Evolutionary conservation across 441 rosid species (phyloP).

Genomic region (Brassica hybrid): DNA sequence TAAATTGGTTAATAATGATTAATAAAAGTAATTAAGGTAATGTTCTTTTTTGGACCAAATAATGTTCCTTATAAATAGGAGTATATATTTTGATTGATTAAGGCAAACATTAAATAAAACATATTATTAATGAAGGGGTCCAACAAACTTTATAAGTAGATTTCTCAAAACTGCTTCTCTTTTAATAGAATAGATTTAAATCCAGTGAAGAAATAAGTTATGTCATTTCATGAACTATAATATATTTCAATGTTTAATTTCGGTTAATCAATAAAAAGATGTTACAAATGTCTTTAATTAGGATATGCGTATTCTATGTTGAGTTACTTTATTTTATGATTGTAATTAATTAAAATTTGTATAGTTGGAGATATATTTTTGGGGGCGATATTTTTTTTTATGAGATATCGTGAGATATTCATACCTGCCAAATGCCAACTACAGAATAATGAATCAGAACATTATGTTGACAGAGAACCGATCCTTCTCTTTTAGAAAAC

Average conservation of each 20-base stretch:
- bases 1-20: too few species aligned
- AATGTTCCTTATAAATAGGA: too few species aligned
- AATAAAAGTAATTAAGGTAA: too few species aligned
- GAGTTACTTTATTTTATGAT: not conserved
- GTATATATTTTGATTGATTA: too few species aligned
- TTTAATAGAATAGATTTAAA: not conserved
- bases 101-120: too few species aligned
- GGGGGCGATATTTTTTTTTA: not conserved
- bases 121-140: too few species aligned
- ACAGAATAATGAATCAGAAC: constrained; percentile 25
- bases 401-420: constrained; percentile 14
- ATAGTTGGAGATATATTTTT: not conserved
- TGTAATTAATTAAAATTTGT: not conserved
- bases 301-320: not conserved
- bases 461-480: constrained; percentile 6
- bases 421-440: constrained; percentile 10
- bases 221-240: constrained; percentile 8
- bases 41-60: too few species aligned
- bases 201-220: not conserved
- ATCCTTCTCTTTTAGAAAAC: constrained; percentile 12
- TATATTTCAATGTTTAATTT: constrained; percentile 1
- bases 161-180: too few species aligned
- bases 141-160: too few species aligned
- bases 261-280: not conserved
- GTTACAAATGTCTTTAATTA: not conserved